phyloP scores from a whole-genome alignment of 345 rosid genomes.

The Syzygium grande region DNA sequence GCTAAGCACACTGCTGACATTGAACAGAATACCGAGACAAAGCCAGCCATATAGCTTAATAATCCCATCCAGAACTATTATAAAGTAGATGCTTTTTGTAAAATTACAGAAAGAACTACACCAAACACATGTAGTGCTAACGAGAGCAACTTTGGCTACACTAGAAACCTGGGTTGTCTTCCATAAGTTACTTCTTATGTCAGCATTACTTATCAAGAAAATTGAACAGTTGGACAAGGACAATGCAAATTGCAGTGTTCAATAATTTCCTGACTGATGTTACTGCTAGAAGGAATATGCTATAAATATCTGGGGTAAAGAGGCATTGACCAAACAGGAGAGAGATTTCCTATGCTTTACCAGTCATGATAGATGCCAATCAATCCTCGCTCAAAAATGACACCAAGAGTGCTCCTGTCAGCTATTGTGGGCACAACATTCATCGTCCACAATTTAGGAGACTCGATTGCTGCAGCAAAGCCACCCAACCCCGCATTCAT shows the following conservation, averaged over 20 bases:
- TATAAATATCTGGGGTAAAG: neutral
- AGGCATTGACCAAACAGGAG: neutral
- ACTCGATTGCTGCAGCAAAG: constrained; percentile 82
- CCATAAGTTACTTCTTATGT: neutral
- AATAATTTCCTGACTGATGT: neutral
- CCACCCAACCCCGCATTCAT: constrained; percentile 99
- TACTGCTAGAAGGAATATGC: neutral
- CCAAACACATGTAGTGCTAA: neutral
- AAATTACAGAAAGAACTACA: neutral
- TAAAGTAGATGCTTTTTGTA: neutral
- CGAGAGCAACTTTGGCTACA: neutral
- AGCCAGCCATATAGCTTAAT: neutral
- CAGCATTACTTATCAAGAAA: neutral
- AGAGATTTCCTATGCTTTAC: constrained; percentile 27
- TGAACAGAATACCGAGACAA: neutral
- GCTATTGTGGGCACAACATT: constrained; percentile 94
- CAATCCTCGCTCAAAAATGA: constrained; percentile 79
- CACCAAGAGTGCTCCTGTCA: constrained; percentile 70
- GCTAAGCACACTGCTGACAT: neutral
- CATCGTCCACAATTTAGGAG: constrained; percentile 88
- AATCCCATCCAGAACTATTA: neutral
- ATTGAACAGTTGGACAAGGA: neutral
- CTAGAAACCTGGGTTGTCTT: neutral
- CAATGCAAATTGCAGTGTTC: neutral
- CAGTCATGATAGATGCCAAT: constrained; percentile 98